Conservation (phyloP, 441 rosid species). For the Erysimum pusillum region DNA sequence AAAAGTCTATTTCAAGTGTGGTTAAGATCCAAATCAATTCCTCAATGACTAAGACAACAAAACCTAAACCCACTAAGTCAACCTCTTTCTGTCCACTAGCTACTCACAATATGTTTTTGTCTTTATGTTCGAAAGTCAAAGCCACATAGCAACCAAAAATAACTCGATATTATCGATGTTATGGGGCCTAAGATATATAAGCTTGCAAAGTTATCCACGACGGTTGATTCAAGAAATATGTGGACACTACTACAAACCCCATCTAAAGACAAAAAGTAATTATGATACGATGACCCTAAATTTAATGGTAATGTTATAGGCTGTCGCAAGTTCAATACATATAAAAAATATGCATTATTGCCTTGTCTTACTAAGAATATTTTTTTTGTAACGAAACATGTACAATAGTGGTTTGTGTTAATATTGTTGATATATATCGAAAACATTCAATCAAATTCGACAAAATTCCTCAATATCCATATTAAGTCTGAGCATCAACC, state of each 20-base stretch:
- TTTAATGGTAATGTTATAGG: constrained; percentile 25
- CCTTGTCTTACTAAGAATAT: neutral
- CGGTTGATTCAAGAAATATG: constrained; percentile 23
- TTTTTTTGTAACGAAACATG: neutral
- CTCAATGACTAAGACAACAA: neutral
- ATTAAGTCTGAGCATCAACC: neutral
- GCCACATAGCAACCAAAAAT: constrained; percentile 37
- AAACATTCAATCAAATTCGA: neutral
- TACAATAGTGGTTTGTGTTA: neutral
- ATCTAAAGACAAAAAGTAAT: neutral
- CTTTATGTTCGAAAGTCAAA: constrained; percentile 16
- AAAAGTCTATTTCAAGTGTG: neutral
- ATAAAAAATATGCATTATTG: constrained; percentile 38
- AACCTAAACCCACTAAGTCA: constrained; percentile 69
- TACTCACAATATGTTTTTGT: constrained; percentile 16
- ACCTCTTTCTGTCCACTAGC: constrained; percentile 44
- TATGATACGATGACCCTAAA: constrained; percentile 31
- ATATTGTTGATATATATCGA: neutral
- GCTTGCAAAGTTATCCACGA: constrained; percentile 37
- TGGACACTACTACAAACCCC: constrained; percentile 25
- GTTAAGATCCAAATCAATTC: neutral
- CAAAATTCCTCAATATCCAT: neutral
- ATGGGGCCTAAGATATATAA: constrained; percentile 40
- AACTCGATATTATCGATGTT: constrained; percentile 36
- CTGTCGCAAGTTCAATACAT: constrained; percentile 25